Conservation (phyloP, 176 grass and related monocot genomes). For the Eleusine coracana region DNA sequence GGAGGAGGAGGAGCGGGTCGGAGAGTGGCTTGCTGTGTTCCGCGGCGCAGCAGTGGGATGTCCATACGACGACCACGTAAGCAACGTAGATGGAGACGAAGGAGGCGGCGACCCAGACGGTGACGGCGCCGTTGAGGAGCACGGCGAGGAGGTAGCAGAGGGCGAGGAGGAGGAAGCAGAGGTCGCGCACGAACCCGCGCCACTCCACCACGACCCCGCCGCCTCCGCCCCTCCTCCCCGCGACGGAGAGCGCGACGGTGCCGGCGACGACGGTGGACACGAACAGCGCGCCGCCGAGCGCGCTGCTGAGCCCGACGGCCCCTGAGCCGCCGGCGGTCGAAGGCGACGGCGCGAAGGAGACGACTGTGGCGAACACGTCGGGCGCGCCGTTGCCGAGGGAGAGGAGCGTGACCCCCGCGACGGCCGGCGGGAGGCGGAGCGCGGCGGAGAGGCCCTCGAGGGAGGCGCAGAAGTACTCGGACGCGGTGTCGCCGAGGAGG, state of each 20-base stretch:
- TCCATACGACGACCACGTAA: constrained; percentile 76
- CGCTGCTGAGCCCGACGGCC: constrained; percentile 70
- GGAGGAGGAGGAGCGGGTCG: constrained; percentile 53
- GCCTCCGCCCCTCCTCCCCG: neutral
- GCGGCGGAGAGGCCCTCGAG: constrained; percentile 63
- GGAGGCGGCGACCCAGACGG: constrained; percentile 67
- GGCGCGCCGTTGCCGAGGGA: constrained; percentile 87
- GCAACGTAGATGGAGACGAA: constrained; percentile 75
- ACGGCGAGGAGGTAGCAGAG: constrained; percentile 67
- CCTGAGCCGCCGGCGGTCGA: constrained; percentile 39
- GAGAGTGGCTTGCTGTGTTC: constrained; percentile 35
- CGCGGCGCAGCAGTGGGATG: constrained; percentile 61
- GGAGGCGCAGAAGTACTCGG: constrained; percentile 86
- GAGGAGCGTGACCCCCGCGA: constrained; percentile 89
- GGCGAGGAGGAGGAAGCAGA: constrained; percentile 73
- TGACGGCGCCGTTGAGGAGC: constrained; percentile 52
- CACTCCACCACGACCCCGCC: constrained; percentile 43
- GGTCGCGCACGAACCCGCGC: constrained; percentile 75
- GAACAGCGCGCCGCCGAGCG: constrained; percentile 81
- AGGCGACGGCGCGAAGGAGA: constrained; percentile 52
- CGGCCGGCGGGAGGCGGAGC: constrained; percentile 68
- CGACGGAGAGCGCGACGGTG: constrained; percentile 55
- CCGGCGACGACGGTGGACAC: constrained; percentile 85
- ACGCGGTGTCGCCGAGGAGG: constrained; percentile 83
- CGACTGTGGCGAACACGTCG: constrained; percentile 80